Evolutionary conservation across 2,329 filamentous ascomycete genomes (phyloP), one percentile per base, ranked within the genome.

Genomic region (Arthroderma uncinatum): DNA sequence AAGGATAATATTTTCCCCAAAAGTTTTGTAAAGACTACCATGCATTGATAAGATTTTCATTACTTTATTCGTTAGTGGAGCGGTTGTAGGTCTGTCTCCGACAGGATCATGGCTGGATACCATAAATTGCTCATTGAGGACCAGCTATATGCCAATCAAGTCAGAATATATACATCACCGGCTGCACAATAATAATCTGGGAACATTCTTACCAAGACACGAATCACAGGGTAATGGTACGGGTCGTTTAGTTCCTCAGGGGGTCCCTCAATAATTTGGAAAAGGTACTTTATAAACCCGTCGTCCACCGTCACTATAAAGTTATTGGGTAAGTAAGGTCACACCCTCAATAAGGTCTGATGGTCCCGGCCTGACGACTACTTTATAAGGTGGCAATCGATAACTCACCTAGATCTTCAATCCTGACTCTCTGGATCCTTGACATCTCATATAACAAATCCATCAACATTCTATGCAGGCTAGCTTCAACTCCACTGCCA

Each of bases 41-140:
- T 93, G 80, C 23, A 87, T 78, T 55, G 89, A 92, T 44, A 98
- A 79, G 39, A 91, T 80, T 70, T 97, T 97, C 71, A 98, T 86
- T 53, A 98, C 89, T 63, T 91, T 85, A 68, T 98, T 98, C 2
- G 93, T 97, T 57, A 94, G 73, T 3, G 82, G 80, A 23, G 76
- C 72, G 8, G 75, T 69, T 58, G 57, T 61, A 9, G 67, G 63
- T 47, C 62, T 67, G 63, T 65, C 69, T 63, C 65, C 71, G 63
- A 66, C 61, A 47, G 75, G 70, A 78, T 81, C 59, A 79, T 87
- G 64, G 77, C 80, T 76, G 25, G 79, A 80, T 57, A 97, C 84
- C 87, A 98, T 95, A 72, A 96, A 98, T 72, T 98, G 93, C 71
- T 98, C 93, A 72, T 98, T 98, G 62, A 98, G 75, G 28, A 97